Evolutionary conservation across 768 basidiomycete species (phyloP).

Genomic region (Tylopilus felleus): DNA sequence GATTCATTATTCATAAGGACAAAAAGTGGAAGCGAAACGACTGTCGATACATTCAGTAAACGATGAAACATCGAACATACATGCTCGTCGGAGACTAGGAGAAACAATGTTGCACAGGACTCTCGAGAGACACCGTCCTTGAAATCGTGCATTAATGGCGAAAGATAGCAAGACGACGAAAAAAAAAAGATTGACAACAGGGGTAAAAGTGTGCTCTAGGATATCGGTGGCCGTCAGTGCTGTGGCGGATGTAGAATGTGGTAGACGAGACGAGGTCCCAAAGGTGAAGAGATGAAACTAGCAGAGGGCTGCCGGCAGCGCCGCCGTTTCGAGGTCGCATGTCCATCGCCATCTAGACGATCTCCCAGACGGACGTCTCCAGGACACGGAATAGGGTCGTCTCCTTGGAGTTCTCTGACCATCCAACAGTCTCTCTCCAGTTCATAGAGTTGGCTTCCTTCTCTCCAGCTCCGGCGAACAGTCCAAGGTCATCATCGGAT

Average conservation of each 20-base stretch:
- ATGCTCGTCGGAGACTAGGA: conserved; percentile 9
- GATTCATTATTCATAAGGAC: conserved; percentile 17
- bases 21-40: conserved; percentile 4
- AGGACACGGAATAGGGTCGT: conserved; percentile 69
- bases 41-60: conserved; percentile 29
- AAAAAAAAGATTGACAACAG: conserved; percentile 11
- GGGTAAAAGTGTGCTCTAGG: conserved; percentile 26
- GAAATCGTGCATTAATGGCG: conserved; percentile 10
- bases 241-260: conserved; percentile 3
- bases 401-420: conserved; percentile 80
- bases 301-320: conserved; percentile 19
- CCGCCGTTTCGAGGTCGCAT: conserved; percentile 2
- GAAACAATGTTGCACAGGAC: conserved; percentile 10
- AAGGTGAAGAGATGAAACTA: conserved; percentile 3
- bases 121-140: conserved; percentile 1
- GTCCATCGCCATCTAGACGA: conserved; percentile 37
- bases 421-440: conserved; percentile 78
- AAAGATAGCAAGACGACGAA: no score
- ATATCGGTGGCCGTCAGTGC: conserved; percentile 19
- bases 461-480: conserved; percentile 76
- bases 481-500: conserved; percentile 71
- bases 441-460: conserved; percentile 81
- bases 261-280: conserved; percentile 10
- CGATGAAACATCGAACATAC: conserved; percentile 5
- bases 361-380: conserved; percentile 77